A percentile compares a stretch with the other conserved stretches of the same genome.
phyloP scores from a whole-genome alignment of 805 yeast genomes.

The Zygosaccharomyces bailii region DNA sequence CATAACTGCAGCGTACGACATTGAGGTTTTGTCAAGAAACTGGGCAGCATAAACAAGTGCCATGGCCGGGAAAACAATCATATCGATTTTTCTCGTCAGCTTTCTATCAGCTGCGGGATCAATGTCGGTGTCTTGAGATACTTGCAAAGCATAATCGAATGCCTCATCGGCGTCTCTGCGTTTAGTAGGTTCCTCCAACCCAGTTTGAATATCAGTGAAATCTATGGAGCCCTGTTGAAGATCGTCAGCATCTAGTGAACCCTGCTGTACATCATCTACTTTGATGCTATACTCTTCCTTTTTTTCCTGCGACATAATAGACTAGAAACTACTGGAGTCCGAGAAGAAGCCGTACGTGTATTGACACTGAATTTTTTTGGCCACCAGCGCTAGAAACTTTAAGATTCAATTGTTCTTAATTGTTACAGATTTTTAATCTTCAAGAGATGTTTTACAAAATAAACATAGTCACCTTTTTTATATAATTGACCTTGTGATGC shows the following conservation, averaged over 20 bases:
- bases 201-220: constrained; percentile 4
- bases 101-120: constrained; percentile 33
- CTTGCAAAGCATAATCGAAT: constrained; percentile 8
- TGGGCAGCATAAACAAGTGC: constrained; percentile 54
- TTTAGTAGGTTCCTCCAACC: background rate
- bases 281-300: constrained; percentile 5
- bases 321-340: too few species aligned
- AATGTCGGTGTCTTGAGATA: constrained; percentile 7
- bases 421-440: background rate
- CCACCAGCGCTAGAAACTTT: too few species aligned
- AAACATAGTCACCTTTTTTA: background rate
- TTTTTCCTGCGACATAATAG: constrained; percentile 12
- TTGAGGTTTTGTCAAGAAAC: constrained; percentile 52
- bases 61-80: constrained; percentile 44
- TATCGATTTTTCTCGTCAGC: constrained; percentile 44
- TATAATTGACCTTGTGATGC: background rate
- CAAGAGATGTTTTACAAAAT: background rate
- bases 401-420: background rate
- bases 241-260: constrained; percentile 12
- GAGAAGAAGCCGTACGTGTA: background rate
- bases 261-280: constrained; percentile 11
- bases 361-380: background rate
- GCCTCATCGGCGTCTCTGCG: constrained; percentile 11
- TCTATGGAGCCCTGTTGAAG: constrained; percentile 12
- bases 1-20: constrained; percentile 61